A percentile compares a stretch with the other conserved stretches of the same genome.
These are phyloP conservation scores for Fragilariopsis cylindrus DNA, from an alignment of 108 stramenopile genomes.

Conservation along the genomic window DNA sequence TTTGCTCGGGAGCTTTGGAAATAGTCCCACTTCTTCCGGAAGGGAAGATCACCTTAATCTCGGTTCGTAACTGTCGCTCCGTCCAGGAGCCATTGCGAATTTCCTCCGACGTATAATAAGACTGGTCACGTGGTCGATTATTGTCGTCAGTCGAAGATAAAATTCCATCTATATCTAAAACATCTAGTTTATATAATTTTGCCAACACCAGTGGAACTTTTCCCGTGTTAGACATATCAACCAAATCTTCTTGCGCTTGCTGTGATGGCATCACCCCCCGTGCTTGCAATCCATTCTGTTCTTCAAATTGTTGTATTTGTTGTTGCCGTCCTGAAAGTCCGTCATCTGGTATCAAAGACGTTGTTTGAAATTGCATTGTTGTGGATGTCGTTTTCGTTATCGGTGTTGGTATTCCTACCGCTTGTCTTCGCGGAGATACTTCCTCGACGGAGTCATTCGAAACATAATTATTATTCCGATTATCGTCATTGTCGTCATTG, in stretches of 20 bases:
- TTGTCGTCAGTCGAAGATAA: slow-evolving; percentile 7
- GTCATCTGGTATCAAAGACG: no score
- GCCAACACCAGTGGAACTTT: slow-evolving; percentile 71
- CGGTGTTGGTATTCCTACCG: not conserved
- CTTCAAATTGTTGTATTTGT: not conserved
- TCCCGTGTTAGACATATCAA: slow-evolving; percentile 11
- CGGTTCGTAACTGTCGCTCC: slow-evolving; percentile 44
- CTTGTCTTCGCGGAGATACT: slow-evolving; percentile 1
- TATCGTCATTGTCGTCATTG: not conserved
- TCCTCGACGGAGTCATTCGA: not conserved
- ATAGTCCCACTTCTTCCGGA: slow-evolving; percentile 64
- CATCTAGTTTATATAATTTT: slow-evolving; percentile 55
- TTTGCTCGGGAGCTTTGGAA: slow-evolving; percentile 27
- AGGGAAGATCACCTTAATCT: slow-evolving; percentile 63
- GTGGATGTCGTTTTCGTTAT: no score
- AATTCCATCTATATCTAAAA: slow-evolving; percentile 35
- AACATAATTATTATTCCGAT: not conserved
- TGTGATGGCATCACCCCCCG: not conserved
- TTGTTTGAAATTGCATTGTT: no score
- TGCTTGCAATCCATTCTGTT: not conserved
- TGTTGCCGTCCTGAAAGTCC: not conserved
- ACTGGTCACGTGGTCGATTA: not conserved
- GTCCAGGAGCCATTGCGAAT: slow-evolving; percentile 22
- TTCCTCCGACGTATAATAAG: slow-evolving; percentile 23
- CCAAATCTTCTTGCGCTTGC: not conserved